Evolutionary conservation across 345 rosid genomes (phyloP).

Genomic region (Boechera stricta): DNA sequence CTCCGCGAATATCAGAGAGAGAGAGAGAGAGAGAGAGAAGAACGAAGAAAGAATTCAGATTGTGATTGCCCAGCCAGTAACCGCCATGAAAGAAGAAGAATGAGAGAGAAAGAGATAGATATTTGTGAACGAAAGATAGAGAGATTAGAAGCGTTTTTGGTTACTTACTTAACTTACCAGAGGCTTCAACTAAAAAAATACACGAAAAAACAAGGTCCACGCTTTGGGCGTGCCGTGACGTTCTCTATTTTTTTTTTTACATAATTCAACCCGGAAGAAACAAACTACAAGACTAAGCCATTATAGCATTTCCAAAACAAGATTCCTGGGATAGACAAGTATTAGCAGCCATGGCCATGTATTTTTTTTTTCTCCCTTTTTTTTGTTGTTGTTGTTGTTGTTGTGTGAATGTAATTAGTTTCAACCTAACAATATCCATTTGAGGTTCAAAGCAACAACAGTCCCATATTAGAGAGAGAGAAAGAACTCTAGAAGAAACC

Average conservation of each 20-base stretch:
- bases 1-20: background rate
- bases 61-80: conserved; percentile 25
- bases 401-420: conserved; percentile 10
- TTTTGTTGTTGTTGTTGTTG: too few relatives aligned
- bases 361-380: background rate
- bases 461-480: background rate
- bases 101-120: conserved; percentile 8
- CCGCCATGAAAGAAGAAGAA: conserved; percentile 35
- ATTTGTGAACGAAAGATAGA: conserved; percentile 20
- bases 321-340: background rate
- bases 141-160: conserved; percentile 28
- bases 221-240: conserved; percentile 46
- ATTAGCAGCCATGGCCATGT: conserved; percentile 8
- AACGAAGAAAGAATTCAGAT: background rate
- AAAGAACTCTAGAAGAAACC: background rate
- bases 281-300: background rate
- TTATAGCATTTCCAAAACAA: background rate
- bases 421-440: conserved; percentile 27
- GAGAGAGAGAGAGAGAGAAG: conserved; percentile 13
- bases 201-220: conserved; percentile 38
- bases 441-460: conserved; percentile 6
- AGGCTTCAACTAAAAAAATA: background rate
- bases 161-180: background rate
- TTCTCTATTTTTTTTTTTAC: conserved; percentile 7
- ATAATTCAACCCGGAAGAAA: background rate